Conservation (phyloP, 148 eudicot species). For the Rhododendron griersonianum region DNA sequence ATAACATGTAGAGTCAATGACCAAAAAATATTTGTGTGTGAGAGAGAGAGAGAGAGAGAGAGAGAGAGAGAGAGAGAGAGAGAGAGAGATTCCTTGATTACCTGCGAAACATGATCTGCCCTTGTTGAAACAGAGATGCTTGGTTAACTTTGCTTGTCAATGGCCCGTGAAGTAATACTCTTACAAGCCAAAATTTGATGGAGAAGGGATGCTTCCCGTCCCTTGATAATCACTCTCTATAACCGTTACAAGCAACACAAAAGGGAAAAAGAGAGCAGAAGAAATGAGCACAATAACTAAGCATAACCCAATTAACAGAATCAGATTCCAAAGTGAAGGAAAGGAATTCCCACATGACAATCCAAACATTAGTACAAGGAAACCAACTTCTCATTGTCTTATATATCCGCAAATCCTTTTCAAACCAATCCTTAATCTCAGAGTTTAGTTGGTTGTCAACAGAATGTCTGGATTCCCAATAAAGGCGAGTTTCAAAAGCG, state of each 20-base stretch:
- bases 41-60: not conserved
- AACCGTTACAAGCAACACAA: not conserved
- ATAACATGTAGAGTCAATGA: too few species aligned
- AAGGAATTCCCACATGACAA: constrained; percentile 9
- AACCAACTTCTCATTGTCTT: not conserved
- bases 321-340: constrained; percentile 22
- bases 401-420: not conserved
- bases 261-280: not conserved
- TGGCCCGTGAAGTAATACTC: not conserved
- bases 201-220: constrained; percentile 13
- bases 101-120: not conserved
- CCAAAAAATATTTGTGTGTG: too few species aligned
- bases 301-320: constrained; percentile 15
- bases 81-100: not conserved
- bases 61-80: too few species aligned
- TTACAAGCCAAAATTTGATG: not conserved
- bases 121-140: constrained; percentile 1
- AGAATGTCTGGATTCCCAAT: constrained; percentile 4
- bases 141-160: not conserved
- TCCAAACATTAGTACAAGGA: not conserved
- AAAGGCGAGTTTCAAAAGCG: constrained; percentile 10
- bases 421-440: not conserved
- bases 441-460: not conserved
- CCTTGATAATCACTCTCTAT: not conserved
- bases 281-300: not conserved